A percentile compares a stretch with the other conserved stretches of the same genome.
These are phyloP conservation scores for Coemansia guatemalensis DNA, from an alignment of 192 early-diverging fungal genomes.

Conservation along the genomic window DNA sequence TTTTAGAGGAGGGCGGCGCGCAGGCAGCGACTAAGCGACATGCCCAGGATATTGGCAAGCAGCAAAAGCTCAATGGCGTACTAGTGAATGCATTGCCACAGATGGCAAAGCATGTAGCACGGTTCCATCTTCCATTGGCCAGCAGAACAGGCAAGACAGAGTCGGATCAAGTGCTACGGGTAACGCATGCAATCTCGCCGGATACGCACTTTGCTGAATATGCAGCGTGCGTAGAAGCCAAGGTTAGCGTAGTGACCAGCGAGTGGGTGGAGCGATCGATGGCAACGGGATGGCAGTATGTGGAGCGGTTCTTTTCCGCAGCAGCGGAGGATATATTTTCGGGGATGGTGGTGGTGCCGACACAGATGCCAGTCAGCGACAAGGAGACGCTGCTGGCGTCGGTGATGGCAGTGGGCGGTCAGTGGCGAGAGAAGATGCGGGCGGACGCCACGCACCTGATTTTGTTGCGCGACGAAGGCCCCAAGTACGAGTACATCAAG, in stretches of 20 bases:
- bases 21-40: constrained; percentile 28
- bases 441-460: constrained; percentile 47
- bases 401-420: constrained; percentile 51
- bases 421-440: constrained; percentile 48
- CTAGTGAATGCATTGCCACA: constrained; percentile 38
- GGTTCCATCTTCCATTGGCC: constrained; percentile 24
- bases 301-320: constrained; percentile 44
- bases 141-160: neutral
- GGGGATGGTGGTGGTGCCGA: constrained; percentile 42
- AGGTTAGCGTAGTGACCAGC: constrained; percentile 39
- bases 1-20: constrained; percentile 33
- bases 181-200: constrained; percentile 39
- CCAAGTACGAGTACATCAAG: constrained; percentile 52
- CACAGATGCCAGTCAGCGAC: constrained; percentile 44
- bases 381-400: constrained; percentile 42
- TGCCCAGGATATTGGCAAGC: neutral
- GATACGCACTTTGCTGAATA: constrained; percentile 54
- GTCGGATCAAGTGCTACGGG: constrained; percentile 1
- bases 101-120: constrained; percentile 39
- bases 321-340: constrained; percentile 40
- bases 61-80: constrained; percentile 37
- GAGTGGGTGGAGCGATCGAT: constrained; percentile 45
- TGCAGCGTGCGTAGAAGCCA: constrained; percentile 23
- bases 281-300: constrained; percentile 29
- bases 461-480: constrained; percentile 31